phyloP scores from a whole-genome alignment of 192 early-diverging fungal genomes.

The Martensiomyces pterosporus region DNA sequence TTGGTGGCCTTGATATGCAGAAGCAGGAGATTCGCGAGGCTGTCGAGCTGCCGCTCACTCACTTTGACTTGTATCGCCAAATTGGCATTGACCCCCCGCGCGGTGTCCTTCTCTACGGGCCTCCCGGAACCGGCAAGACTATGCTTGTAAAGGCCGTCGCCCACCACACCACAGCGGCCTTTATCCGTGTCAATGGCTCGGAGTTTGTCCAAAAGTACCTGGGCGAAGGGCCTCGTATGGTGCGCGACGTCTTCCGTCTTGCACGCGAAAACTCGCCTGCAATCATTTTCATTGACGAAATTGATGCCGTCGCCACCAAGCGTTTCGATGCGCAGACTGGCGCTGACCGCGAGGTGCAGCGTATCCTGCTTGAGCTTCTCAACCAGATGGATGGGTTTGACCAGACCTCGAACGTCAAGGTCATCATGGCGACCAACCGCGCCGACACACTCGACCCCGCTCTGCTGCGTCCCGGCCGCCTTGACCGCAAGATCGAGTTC shows the following conservation, averaged over 20 bases:
- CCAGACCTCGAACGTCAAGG: conserved; percentile 96
- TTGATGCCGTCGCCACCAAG: conserved; percentile 98
- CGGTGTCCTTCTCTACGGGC: conserved; percentile 98
- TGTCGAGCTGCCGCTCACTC: conserved; percentile 95
- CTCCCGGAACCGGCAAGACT: conserved; percentile 97
- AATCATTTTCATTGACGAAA: conserved; percentile 98
- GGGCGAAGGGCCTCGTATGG: conserved; percentile 96
- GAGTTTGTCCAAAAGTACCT: conserved; percentile 99
- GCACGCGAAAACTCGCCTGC: conserved; percentile 96
- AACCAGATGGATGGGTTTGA: conserved; percentile 99
- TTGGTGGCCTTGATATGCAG: conserved; percentile 86
- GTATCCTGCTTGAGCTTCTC: conserved; percentile 93
- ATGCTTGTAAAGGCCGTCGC: conserved; percentile 99
- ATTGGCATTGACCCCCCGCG: conserved; percentile 99
- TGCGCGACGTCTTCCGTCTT: conserved; percentile 93
- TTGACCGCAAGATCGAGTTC: conserved; percentile 99
- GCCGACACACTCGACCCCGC: conserved; percentile 97
- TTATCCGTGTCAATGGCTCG: conserved; percentile 95
- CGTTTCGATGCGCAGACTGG: conserved; percentile 98
- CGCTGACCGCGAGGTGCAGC: conserved; percentile 97
- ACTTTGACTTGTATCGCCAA: conserved; percentile 96
- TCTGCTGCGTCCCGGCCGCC: conserved; percentile 90
- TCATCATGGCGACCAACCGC: conserved; percentile 99
- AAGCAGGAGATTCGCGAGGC: conserved; percentile 94
- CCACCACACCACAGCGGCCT: conserved; percentile 94